phyloP scores from a whole-genome alignment of 176 grass and related monocot genomes.

The Oryza punctata region DNA sequence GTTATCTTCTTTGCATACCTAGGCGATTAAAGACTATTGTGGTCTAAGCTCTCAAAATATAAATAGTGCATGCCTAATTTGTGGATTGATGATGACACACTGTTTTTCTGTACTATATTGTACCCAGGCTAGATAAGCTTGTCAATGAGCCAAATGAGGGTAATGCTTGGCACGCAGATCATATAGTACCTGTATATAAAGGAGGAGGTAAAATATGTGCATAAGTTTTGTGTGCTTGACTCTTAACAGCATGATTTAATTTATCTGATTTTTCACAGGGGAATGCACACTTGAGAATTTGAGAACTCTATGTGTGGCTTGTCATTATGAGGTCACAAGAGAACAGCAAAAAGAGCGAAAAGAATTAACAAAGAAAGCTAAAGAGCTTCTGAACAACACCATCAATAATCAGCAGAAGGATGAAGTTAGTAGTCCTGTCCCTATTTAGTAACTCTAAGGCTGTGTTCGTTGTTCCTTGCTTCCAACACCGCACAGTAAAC shows the following conservation, averaged over 20 bases:
- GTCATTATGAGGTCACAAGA: slow-evolving; percentile 72
- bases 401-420: slow-evolving; percentile 69
- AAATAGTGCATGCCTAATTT: slow-evolving; percentile 27
- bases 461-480: too few species aligned
- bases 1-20: not conserved
- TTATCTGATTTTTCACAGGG: slow-evolving; percentile 50
- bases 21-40: not conserved
- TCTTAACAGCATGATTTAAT: slow-evolving; percentile 35
- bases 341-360: slow-evolving; percentile 58
- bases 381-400: slow-evolving; percentile 69
- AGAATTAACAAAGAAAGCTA: slow-evolving; percentile 57
- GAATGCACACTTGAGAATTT: slow-evolving; percentile 93
- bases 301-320: slow-evolving; percentile 95
- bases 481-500: too few species aligned
- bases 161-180: slow-evolving; percentile 95
- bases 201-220: slow-evolving; percentile 69
- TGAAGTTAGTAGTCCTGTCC: slow-evolving; percentile 50
- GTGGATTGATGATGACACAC: slow-evolving; percentile 15
- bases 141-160: slow-evolving; percentile 69
- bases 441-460: slow-evolving; percentile 25
- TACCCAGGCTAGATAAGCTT: slow-evolving; percentile 71
- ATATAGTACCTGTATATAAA: slow-evolving; percentile 82
- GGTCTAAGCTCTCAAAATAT: slow-evolving; percentile 9
- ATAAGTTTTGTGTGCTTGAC: slow-evolving; percentile 23
- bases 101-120: not conserved